Conservation (phyloP, 2,329 filamentous ascomycete species). For the Coleophoma eucalyptorum region DNA sequence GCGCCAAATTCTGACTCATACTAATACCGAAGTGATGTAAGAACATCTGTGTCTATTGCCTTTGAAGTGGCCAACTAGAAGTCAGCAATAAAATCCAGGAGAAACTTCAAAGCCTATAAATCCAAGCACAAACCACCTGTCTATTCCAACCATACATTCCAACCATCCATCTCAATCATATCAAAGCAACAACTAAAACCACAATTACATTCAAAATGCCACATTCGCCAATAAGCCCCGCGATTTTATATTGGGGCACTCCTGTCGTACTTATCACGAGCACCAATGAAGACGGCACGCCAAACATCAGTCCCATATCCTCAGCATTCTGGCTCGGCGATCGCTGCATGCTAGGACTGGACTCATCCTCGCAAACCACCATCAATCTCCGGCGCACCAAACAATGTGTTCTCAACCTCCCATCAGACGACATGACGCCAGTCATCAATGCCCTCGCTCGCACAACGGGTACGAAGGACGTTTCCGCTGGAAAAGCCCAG, state of each 20-base stretch:
- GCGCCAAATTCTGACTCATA: too few species aligned
- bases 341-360: conserved; percentile 38
- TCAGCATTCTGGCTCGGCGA: conserved; percentile 40
- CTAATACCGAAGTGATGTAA: too few species aligned
- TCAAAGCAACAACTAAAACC: too few species aligned
- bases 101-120: too few species aligned
- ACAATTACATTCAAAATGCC: too few species aligned
- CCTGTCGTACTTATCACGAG: conserved; percentile 35
- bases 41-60: too few species aligned
- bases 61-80: too few species aligned
- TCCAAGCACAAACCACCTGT: too few species aligned
- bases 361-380: conserved; percentile 31
- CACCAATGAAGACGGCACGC: conserved; percentile 34
- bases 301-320: conserved; percentile 39
- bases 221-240: conserved; percentile 27
- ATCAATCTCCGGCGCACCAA: conserved; percentile 35
- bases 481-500: not conserved
- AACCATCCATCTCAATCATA: too few species aligned
- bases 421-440: conserved; percentile 34
- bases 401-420: conserved; percentile 39
- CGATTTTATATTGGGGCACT: conserved; percentile 38
- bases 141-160: too few species aligned
- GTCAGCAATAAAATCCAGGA: too few species aligned
- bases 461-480: conserved; percentile 8
- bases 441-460: conserved; percentile 12